Evolutionary conservation across 345 rosid species (phyloP).

Genomic region (Lepidium didymum): DNA sequence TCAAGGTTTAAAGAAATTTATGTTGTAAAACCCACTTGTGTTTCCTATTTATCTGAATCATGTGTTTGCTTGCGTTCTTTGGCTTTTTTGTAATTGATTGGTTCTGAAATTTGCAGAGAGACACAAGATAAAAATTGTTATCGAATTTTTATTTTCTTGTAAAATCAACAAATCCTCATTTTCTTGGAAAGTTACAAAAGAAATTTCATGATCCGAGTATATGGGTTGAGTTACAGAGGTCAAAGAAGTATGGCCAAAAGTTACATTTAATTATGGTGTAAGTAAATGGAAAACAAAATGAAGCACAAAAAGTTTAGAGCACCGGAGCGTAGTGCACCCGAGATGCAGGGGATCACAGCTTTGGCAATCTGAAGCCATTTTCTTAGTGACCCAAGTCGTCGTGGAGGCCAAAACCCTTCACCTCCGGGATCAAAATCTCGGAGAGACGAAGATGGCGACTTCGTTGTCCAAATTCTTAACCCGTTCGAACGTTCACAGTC

Average conservation of each 20-base stretch:
- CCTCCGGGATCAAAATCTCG: slow-evolving; percentile 21
- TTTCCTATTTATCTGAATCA: slow-evolving; percentile 10
- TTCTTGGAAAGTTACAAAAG: not conserved
- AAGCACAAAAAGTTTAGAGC: not conserved
- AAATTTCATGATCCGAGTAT: not conserved
- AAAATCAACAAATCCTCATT: not conserved
- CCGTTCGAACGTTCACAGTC: slow-evolving; percentile 21
- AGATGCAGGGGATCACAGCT: not conserved
- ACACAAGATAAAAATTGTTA: not conserved
- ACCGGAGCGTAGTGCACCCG: slow-evolving; percentile 3
- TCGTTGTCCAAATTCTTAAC: slow-evolving; percentile 44
- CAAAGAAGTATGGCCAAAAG: not conserved
- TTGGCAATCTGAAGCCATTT: slow-evolving; percentile 6
- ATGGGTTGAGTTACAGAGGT: too few relatives aligned
- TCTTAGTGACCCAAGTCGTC: slow-evolving; percentile 18
- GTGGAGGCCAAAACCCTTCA: slow-evolving; percentile 20
- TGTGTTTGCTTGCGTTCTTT: slow-evolving; percentile 12
- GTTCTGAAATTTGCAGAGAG: slow-evolving; percentile 1
- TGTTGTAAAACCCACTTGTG: slow-evolving; percentile 22
- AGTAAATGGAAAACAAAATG: not conserved
- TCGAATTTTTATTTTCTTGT: not conserved
- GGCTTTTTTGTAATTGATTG: not conserved
- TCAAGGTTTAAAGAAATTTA: slow-evolving; percentile 14
- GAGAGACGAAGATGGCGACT: slow-evolving; percentile 31
- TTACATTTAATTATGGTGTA: too few relatives aligned